Base-by-base conservation (phyloP, 306 rosid species). In the Erythrophleum fordii region DNA sequence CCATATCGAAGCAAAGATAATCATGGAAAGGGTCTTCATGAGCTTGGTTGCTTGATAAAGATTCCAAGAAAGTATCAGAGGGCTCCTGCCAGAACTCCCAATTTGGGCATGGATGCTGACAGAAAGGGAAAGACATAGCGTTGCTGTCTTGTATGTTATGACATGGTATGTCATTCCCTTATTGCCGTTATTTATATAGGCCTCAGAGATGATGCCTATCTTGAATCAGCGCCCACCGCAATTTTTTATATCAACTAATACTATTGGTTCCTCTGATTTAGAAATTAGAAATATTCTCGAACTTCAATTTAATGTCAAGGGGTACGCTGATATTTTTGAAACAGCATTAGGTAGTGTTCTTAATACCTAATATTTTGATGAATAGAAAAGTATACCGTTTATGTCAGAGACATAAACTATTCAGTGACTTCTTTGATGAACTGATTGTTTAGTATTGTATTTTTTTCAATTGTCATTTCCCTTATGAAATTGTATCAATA, bases 1-100 rank as follows among this genome's bases (percentile, higher is more conserved):
- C 22, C 53, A 68, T 68, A 13, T 68, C 61, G 10, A 71, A 71
- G 76, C 44, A 71, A 0, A 71, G 76, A 46, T 51, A 10, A 18
- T 71, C 76, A 4, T 49, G 29, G 61, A 48, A 26, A 3, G 59
- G 76, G 39, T 71, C 44, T 41, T 12, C 73, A 17, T 17, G 61
- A 17, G 29, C 6, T 8, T 49, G 44, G 39, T 28, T 6, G 28
- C 17, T 48, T 17, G 76, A 48, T 1, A 4, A 12, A 48, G 61
- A 48, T 13, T 29, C 28, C 10, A 29, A 28, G 29, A 71, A 29
- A 17, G n/a, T 11, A 49, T 71, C 76, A 8, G 17, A 49, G 13
- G 61, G 26, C 16, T 48, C 61, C 9, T 28, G 39, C 60, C 23
- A 48, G 22, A 46, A 25, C 14, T 70, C 45, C 76, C 61, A 48